Evolutionary conservation across 768 basidiomycete genomes (phyloP).

Genomic region (Strobilomyces confusus): DNA sequence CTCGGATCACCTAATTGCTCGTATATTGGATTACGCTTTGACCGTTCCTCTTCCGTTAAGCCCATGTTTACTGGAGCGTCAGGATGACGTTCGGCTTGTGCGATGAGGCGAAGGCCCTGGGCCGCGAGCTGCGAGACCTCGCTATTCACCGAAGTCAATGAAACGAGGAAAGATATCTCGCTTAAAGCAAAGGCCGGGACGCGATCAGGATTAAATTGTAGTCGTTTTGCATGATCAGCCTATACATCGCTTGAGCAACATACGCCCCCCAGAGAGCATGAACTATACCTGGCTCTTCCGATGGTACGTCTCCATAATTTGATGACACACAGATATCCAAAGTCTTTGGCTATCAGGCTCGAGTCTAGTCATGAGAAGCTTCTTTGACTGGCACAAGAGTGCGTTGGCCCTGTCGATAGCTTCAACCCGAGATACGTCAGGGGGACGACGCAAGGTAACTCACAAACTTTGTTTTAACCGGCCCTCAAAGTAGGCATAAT

Average conservation of each 20-base stretch:
- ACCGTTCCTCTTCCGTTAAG: conserved; percentile 56
- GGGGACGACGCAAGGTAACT: conserved; percentile 17
- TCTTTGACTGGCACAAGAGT: conserved; percentile 48
- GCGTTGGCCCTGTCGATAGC: conserved; percentile 15
- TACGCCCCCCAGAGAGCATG: background rate
- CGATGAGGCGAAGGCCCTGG: conserved; percentile 62
- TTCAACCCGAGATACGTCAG: background rate
- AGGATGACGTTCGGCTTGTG: conserved; percentile 62
- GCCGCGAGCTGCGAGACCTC: conserved; percentile 66
- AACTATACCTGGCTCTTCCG: conserved; percentile 44
- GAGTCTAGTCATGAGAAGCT: conserved; percentile 54
- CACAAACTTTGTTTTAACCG: conserved; percentile 51
- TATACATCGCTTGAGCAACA: conserved; percentile 20
- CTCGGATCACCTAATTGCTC: conserved; percentile 78
- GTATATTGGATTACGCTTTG: conserved; percentile 69
- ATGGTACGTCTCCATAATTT: conserved; percentile 54
- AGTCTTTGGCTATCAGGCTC: conserved; percentile 62
- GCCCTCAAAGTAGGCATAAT: conserved; percentile 33
- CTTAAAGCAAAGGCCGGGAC: conserved; percentile 61
- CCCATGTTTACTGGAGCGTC: conserved; percentile 49
- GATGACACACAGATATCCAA: conserved; percentile 63
- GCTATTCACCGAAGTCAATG: conserved; percentile 65
- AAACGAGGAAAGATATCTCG: conserved; percentile 71
- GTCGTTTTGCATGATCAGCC: conserved; percentile 41
- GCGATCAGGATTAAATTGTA: conserved; percentile 52